Evolutionary conservation across 805 yeast genomes (phyloP).

Genomic region (Zygosaccharomyces siamensis): DNA sequence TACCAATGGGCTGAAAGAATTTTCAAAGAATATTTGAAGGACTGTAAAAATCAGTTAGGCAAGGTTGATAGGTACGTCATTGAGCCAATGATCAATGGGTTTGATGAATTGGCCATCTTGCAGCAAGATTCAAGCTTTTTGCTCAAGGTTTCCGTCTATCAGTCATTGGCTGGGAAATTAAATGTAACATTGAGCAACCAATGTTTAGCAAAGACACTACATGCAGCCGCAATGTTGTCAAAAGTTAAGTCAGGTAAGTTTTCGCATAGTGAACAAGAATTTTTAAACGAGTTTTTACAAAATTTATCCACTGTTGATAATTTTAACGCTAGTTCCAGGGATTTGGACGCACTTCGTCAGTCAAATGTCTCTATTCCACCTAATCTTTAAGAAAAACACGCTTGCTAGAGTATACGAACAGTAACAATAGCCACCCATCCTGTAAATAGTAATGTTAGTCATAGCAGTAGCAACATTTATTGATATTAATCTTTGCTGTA

Average conservation of each 20-base stretch:
- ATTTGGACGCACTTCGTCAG: constrained; percentile 14
- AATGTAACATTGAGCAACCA: constrained; percentile 10
- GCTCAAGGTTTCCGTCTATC: constrained; percentile 18
- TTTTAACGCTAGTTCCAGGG: constrained; percentile 16
- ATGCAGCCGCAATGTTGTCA: constrained; percentile 13
- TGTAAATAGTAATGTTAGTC: neutral
- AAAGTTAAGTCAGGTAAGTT: constrained; percentile 13
- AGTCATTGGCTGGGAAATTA: constrained; percentile 18
- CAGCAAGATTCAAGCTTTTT: constrained; percentile 15
- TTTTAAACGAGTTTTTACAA: constrained; percentile 11
- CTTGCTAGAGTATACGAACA: neutral
- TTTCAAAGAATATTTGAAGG: constrained; percentile 21
- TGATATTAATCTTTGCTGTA: neutral
- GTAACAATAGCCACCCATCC: neutral
- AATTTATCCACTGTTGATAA: constrained; percentile 10
- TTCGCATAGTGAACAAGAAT: constrained; percentile 6
- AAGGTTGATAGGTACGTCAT: constrained; percentile 10
- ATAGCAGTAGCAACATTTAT: neutral
- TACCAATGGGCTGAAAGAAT: constrained; percentile 22
- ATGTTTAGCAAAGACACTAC: constrained; percentile 13
- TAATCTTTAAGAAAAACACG: neutral
- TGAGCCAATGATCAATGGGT: constrained; percentile 22
- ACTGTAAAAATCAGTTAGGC: constrained; percentile 7
- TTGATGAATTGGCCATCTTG: constrained; percentile 16
- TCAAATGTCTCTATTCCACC: constrained; percentile 13